A percentile compares a stretch with the other conserved stretches of the same genome.
phyloP scores from a whole-genome alignment of 1,284 basidiomycete species.

The Cryptococcus sp. region DNA sequence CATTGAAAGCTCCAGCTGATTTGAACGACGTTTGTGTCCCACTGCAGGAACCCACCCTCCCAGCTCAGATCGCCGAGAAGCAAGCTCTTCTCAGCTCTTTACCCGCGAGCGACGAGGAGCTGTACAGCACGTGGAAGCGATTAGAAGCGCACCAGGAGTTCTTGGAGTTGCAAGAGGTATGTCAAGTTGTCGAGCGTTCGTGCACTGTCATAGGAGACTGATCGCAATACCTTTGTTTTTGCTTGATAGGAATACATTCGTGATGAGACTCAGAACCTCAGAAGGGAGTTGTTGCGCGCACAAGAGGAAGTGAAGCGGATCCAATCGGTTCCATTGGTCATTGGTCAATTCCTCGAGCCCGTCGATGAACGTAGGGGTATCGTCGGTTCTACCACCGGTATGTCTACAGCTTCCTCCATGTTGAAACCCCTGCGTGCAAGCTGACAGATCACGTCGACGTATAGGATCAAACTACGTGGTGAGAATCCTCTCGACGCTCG shows the following conservation, averaged over 20 bases:
- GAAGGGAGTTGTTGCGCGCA: conserved; percentile 94
- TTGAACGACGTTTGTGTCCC: not conserved
- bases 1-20: conserved; percentile 8
- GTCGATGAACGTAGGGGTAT: conserved; percentile 98
- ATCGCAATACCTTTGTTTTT: not conserved
- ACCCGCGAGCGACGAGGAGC: conserved; percentile 76
- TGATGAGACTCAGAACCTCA: conserved; percentile 97
- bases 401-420: conserved; percentile 9
- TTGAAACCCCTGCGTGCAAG: not conserved
- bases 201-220: too few species aligned
- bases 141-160: conserved; percentile 89
- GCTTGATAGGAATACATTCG: conserved; percentile 78
- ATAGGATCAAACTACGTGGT: conserved; percentile 95
- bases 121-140: conserved; percentile 95
- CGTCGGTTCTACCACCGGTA: conserved; percentile 91
- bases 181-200: conserved; percentile 17
- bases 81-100: conserved; percentile 78
- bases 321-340: conserved; percentile 98
- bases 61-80: conserved; percentile 84
- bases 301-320: conserved; percentile 99
- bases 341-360: conserved; percentile 98
- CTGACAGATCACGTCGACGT: not conserved
- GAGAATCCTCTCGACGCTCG: conserved; percentile 93
- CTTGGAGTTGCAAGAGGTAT: conserved; percentile 85
- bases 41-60: conserved; percentile 82